Evolutionary conservation across 306 rosid species (phyloP), one percentile per base, ranked within the genome.

Genomic region (Rubus idaeus): DNA sequence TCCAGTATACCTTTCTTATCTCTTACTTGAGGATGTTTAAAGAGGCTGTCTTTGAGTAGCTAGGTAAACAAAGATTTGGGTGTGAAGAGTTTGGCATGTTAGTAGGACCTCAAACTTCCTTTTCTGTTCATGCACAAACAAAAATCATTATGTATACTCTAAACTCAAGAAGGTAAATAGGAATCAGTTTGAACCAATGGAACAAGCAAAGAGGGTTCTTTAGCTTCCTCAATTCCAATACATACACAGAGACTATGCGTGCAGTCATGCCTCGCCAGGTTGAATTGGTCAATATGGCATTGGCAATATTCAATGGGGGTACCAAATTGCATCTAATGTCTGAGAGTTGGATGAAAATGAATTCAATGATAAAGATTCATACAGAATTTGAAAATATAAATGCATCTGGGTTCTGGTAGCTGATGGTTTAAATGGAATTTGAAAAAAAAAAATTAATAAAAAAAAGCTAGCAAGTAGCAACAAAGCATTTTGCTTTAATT

Each of bases 271-370:
- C n/a, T 13, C 11, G 42, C 42, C 44, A 63, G 7, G 69, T 63
- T 63, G 69, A 63, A 63, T 37, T 37, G 46, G 69, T 63, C 69
- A 63, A 16, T 5, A 1, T 61, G 42, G 26, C 26, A 23, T 23
- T 23, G 26, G 39, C 66, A 3, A 39, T 16, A 63, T 63, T 63
- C 66, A 37, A 37, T 63, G 69, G 45, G 35, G 23, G 47, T 64
- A 64, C 69, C 69, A 64, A 18, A 64, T 45, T 71, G 37, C 49
- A 52, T 71, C 75, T 18, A 37, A n/a, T 6, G 42, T 62, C 35
- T 7, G 44, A 62, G 68, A 14, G 68, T 62, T 13, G 0, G 42
- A 26, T 62, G 68, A 17, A 35, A 12, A 62, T 37, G 49, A 49
- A 51, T 51, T 47, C n/a, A 70, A 26, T 47, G 56, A 69, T 45